A percentile compares a stretch with the other conserved stretches of the same genome.
phyloP scores from a whole-genome alignment of 176 grass and related monocot genomes.

The Aegilops sharonensis region DNA sequence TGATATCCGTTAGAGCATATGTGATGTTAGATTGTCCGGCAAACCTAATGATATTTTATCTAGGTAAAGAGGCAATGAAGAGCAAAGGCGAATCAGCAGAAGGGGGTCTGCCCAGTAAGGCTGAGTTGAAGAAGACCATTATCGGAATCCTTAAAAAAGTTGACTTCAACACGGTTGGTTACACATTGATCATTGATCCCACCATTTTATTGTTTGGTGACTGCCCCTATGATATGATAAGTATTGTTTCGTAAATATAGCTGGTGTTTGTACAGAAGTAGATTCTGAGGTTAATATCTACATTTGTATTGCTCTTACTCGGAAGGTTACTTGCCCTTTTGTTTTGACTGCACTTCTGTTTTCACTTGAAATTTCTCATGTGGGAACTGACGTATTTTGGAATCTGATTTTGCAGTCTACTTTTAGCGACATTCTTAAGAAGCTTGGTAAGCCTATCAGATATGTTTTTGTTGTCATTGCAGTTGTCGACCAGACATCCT shows the following conservation, averaged over 20 bases:
- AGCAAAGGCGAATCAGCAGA: slow-evolving; percentile 51
- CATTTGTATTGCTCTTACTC: not conserved
- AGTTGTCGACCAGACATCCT: not conserved
- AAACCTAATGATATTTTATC: slow-evolving; percentile 34
- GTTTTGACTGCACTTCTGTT: slow-evolving; percentile 13
- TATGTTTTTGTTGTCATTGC: slow-evolving; percentile 9
- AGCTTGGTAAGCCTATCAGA: slow-evolving; percentile 56
- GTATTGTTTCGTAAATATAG: not conserved
- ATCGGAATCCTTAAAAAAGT: slow-evolving; percentile 81
- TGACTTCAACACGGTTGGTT: slow-evolving; percentile 86
- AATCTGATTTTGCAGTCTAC: slow-evolving; percentile 65
- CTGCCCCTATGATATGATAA: not conserved
- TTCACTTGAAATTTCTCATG: not conserved
- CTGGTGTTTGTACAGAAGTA: not conserved
- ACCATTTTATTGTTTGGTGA: slow-evolving; percentile 20
- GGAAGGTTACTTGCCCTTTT: not conserved
- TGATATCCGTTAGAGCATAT: slow-evolving; percentile 8
- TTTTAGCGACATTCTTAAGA: slow-evolving; percentile 81
- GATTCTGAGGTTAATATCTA: not conserved
- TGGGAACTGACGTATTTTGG: slow-evolving; percentile 19
- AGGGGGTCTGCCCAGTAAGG: slow-evolving; percentile 63
- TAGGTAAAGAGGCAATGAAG: slow-evolving; percentile 66
- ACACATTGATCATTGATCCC: not conserved
- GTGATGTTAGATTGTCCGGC: slow-evolving; percentile 10
- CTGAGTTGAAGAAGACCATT: slow-evolving; percentile 80